Conservation (phyloP, 2,329 filamentous ascomycete genomes). For the Trichoderma sp. region DNA sequence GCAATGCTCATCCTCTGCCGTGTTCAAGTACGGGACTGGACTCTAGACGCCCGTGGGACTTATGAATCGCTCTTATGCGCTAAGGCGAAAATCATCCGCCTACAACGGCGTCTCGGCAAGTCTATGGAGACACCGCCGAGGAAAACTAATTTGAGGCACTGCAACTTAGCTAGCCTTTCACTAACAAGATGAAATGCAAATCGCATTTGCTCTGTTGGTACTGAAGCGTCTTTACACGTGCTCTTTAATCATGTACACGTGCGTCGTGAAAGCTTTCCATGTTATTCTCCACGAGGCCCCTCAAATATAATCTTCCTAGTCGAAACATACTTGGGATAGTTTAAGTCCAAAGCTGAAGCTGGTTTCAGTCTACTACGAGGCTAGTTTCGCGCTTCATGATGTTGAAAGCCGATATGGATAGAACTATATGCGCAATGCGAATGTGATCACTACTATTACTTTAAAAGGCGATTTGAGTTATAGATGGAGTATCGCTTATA, state of each 20-base stretch:
- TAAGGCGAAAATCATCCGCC: constrained; percentile 1
- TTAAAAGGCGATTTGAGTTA: neutral
- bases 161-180: neutral
- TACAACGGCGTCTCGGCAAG: constrained; percentile 7
- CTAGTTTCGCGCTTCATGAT: neutral
- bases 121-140: neutral
- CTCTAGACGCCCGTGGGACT: neutral
- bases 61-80: neutral
- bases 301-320: neutral
- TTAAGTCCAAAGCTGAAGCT: neutral
- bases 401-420: neutral
- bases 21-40: neutral
- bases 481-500: neutral
- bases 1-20: neutral
- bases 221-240: neutral
- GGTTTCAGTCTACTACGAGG: neutral
- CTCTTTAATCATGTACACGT: neutral
- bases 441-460: neutral
- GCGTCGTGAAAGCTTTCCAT: neutral
- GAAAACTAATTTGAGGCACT: neutral
- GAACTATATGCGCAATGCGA: neutral
- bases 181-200: neutral
- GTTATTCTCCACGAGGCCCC: neutral
- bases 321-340: neutral
- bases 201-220: neutral